Conservation (phyloP, 495 filamentous ascomycete species). For the Amniculicola lignicola region DNA sequence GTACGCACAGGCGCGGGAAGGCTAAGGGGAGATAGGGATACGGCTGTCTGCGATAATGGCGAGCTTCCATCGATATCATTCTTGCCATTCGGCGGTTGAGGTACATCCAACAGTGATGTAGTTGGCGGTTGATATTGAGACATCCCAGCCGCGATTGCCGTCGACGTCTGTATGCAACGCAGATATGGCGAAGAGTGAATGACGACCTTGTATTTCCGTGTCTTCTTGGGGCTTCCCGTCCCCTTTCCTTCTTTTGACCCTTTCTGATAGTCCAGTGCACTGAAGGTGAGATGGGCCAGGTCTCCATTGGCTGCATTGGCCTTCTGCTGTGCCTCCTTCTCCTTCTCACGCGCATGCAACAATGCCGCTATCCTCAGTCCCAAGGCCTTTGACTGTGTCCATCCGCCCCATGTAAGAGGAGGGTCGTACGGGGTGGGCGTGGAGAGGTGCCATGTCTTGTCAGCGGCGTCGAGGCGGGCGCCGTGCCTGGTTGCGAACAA, state of each 20-base stretch:
- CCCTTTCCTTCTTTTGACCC: background rate
- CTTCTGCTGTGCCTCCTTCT: background rate
- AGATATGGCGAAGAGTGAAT: conserved; percentile 91
- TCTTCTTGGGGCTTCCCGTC: background rate
- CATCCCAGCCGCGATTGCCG: conserved; percentile 85
- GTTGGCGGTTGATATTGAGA: conserved; percentile 54
- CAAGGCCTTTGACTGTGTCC: conserved; percentile 76
- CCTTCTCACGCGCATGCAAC: conserved; percentile 51
- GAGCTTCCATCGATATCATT: conserved; percentile 9
- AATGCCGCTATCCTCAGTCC: conserved; percentile 77
- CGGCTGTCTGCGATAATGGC: conserved; percentile 12
- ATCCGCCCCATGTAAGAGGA: conserved; percentile 91
- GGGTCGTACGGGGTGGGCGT: conserved; percentile 94
- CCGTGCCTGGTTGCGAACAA: conserved; percentile 70
- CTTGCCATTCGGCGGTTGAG: conserved; percentile 4
- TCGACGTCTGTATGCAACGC: conserved; percentile 87
- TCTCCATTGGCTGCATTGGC: conserved; percentile 15
- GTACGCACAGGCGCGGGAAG: conserved; percentile 20
- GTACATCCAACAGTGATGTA: conserved; percentile 1
- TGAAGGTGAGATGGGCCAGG: conserved; percentile 7
- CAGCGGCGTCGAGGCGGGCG: conserved; percentile 84
- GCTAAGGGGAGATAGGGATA: conserved; percentile 22
- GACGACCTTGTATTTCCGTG: conserved; percentile 68
- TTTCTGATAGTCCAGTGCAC: background rate
- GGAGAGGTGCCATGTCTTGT: conserved; percentile 92